These are phyloP conservation scores for Lachnellula subtilissima DNA, from an alignment of 2,329 filamentous ascomycete species.

Conservation along the genomic window DNA sequence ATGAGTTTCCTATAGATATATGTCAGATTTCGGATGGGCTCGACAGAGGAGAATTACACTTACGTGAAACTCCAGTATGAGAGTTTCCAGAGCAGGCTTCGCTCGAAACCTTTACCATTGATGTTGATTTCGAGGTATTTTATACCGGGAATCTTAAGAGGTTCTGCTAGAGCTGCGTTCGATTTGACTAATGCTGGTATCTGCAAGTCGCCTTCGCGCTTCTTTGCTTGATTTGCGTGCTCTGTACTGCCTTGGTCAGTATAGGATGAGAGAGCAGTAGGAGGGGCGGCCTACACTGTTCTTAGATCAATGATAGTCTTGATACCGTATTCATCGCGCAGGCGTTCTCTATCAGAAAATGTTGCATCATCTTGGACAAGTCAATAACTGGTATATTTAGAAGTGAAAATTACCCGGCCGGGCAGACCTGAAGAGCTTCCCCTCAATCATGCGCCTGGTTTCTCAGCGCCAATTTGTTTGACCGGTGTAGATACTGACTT, in stretches of 20 bases:
- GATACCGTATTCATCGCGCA: conserved; percentile 58
- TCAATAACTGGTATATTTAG: conserved; percentile 9
- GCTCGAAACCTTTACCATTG: conserved; percentile 66
- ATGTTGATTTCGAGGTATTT: conserved; percentile 65
- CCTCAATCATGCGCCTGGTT: conserved; percentile 49
- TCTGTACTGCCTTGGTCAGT: conserved; percentile 54
- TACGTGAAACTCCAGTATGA: conserved; percentile 63
- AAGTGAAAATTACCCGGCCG: conserved; percentile 45
- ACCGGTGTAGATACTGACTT: conserved; percentile 40
- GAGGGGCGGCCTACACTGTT: conserved; percentile 52
- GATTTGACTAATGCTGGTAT: conserved; percentile 41
- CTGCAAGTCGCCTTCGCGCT: conserved; percentile 46
- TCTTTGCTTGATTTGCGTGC: conserved; percentile 62
- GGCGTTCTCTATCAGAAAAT: conserved; percentile 52
- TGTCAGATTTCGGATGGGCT: background rate
- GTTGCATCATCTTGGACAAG: conserved; percentile 64
- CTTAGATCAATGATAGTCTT: conserved; percentile 74
- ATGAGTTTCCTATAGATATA: conserved; percentile 49
- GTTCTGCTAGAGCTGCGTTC: conserved; percentile 48
- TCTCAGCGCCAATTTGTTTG: background rate
- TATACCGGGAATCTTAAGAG: conserved; percentile 59
- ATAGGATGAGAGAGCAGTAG: background rate
- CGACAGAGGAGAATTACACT: conserved; percentile 16
- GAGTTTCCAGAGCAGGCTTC: conserved; percentile 61
- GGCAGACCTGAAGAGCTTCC: conserved; percentile 64